Evolutionary conservation across 805 yeast species (phyloP).

Genomic region (Candida koratica): DNA sequence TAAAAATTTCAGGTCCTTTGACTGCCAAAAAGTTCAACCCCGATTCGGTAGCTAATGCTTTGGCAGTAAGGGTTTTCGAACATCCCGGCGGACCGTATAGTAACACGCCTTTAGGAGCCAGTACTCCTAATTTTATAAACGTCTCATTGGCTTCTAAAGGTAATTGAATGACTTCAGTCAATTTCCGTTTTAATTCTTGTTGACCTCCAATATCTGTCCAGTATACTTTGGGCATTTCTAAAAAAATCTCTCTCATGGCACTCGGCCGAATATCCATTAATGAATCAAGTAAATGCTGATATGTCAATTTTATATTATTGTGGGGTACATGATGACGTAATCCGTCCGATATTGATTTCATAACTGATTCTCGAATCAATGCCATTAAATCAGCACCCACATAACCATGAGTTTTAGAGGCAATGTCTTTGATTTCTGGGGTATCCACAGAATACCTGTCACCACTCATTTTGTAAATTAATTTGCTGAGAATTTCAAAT

Average conservation of each 20-base stretch:
- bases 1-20: conserved; percentile 94
- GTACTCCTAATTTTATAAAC: conserved; percentile 71
- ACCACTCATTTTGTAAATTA: conserved; percentile 49
- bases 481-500: conserved; percentile 62
- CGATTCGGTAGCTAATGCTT: conserved; percentile 92
- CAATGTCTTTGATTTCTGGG: conserved; percentile 57
- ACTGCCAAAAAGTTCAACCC: conserved; percentile 92
- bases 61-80: conserved; percentile 91
- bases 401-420: conserved; percentile 87
- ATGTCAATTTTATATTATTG: conserved; percentile 42
- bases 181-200: conserved; percentile 69
- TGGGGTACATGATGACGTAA: conserved; percentile 27
- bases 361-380: conserved; percentile 80
- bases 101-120: conserved; percentile 89
- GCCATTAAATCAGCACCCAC: conserved; percentile 96
- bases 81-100: conserved; percentile 98
- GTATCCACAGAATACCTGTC: conserved; percentile 45
- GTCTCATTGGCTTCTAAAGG: conserved; percentile 82
- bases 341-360: conserved; percentile 72
- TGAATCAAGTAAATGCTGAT: conserved; percentile 65
- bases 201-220: conserved; percentile 99
- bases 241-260: conserved; percentile 92
- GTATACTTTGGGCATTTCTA: conserved; percentile 89
- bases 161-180: conserved; percentile 86
- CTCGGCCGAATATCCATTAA: conserved; percentile 83